Evolutionary conservation across 2,329 filamentous ascomycete species (phyloP).

Genomic region (Lasiodiplodia sp.): DNA sequence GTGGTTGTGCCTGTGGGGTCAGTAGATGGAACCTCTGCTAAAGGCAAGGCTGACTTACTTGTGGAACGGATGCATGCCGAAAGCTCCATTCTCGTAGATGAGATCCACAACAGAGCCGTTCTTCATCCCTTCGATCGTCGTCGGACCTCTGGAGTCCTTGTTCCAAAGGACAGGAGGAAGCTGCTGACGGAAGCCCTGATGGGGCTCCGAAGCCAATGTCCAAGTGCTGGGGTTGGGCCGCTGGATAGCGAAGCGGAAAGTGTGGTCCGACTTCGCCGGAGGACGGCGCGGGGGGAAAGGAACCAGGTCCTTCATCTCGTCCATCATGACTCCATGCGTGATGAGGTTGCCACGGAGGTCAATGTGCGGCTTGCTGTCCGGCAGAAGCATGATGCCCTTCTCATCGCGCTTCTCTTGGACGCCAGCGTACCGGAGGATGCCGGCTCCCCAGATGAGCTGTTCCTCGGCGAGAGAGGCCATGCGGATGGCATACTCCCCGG

Average conservation of each 20-base stretch:
- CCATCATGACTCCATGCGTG: conserved; percentile 46
- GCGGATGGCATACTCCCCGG: conserved; percentile 63
- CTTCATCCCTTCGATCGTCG: neutral
- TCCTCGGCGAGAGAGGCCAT: conserved; percentile 57
- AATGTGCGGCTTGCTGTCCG: conserved; percentile 52
- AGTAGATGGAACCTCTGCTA: rapidly evolving
- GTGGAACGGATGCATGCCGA: conserved; percentile 37
- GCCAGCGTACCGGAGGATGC: conserved; percentile 54
- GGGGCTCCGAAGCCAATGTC: neutral
- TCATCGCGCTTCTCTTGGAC: conserved; percentile 1
- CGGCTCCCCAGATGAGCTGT: conserved; percentile 64
- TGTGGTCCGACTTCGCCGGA: conserved; percentile 53
- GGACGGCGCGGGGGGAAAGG: conserved; percentile 56
- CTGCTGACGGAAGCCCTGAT: conserved; percentile 9
- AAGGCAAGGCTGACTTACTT: conserved; percentile 42
- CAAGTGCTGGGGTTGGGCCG: neutral
- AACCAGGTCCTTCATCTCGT: conserved; percentile 53
- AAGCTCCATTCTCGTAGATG: conserved; percentile 34
- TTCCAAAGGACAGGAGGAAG: conserved; percentile 3
- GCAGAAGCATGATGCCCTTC: conserved; percentile 32
- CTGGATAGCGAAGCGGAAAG: conserved; percentile 48
- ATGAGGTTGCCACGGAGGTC: conserved; percentile 57
- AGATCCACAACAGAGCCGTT: conserved; percentile 24
- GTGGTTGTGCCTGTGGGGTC: conserved; percentile 62
- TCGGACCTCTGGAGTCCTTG: neutral